A percentile compares a stretch with the other conserved stretches of the same genome.
Evolutionary conservation across 164 flowering plant species (phyloP).

Genomic region (Vitis riparia): DNA sequence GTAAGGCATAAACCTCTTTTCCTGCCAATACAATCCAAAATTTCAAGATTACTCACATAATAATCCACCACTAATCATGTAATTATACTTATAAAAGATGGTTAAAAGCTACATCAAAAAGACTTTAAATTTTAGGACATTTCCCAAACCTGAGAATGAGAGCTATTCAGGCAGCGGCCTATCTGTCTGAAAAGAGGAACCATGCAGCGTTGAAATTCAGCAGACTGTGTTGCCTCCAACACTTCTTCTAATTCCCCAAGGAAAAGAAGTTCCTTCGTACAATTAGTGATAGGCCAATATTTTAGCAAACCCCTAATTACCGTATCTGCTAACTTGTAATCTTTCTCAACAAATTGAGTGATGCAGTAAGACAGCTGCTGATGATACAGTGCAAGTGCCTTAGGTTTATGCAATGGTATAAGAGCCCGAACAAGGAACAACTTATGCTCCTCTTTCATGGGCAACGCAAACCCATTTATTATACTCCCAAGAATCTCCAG

Average conservation of each 20-base stretch:
- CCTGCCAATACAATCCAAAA: not conserved
- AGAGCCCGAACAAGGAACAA: constrained; percentile 53
- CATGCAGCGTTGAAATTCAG: constrained; percentile 47
- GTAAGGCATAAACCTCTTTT: not conserved
- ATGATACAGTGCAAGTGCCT: constrained; percentile 36
- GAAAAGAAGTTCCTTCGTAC: constrained; percentile 46
- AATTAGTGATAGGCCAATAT: constrained; percentile 52
- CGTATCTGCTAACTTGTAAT: constrained; percentile 48
- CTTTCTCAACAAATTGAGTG: constrained; percentile 51
- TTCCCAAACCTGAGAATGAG: constrained; percentile 41
- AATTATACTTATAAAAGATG: not conserved
- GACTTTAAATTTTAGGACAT: not conserved
- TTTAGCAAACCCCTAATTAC: constrained; percentile 53
- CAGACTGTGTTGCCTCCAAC: constrained; percentile 44
- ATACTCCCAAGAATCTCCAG: constrained; percentile 55
- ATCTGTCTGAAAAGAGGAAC: constrained; percentile 47
- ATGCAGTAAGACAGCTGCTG: constrained; percentile 53
- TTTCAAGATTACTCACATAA: not conserved
- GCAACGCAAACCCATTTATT: constrained; percentile 49
- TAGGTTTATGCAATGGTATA: constrained; percentile 52
- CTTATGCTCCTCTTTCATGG: constrained; percentile 60
- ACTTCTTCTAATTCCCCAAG: constrained; percentile 53
- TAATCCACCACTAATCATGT: not conserved
- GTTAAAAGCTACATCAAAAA: not conserved
- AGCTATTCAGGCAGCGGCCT: constrained; percentile 46